These are phyloP conservation scores for Hondaea fermentalgiana DNA, from an alignment of 108 stramenopile species.

Conservation along the genomic window DNA sequence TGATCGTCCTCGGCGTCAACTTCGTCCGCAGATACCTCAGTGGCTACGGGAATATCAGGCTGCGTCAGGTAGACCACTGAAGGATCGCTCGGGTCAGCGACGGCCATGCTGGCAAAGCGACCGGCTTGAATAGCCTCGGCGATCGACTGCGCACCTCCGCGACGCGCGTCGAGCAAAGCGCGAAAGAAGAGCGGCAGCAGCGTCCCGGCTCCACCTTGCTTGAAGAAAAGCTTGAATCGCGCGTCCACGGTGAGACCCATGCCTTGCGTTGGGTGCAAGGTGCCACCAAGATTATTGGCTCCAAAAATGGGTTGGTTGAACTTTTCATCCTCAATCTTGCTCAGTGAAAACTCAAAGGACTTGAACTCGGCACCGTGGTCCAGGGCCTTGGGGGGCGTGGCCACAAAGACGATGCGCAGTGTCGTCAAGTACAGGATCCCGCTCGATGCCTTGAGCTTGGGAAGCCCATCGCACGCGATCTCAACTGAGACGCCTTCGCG, in stretches of 20 bases:
- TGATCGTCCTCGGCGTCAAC: background rate
- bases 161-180: background rate
- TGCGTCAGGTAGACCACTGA: background rate
- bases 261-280: background rate
- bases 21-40: background rate
- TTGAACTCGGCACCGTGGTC: background rate
- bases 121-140: background rate
- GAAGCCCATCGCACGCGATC: background rate
- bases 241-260: background rate
- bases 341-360: background rate
- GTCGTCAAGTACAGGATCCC: background rate
- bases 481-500: background rate
- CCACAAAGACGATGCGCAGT: background rate
- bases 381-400: background rate
- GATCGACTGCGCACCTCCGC: background rate
- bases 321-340: background rate
- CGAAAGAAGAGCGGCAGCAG: background rate
- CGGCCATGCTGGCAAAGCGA: background rate
- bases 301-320: conserved; percentile 25
- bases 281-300: conserved; percentile 15
- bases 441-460: background rate
- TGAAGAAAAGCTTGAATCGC: background rate
- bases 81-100: background rate
- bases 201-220: background rate
- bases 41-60: background rate